Evolutionary conservation across 129 eudicot species (phyloP).

Genomic region (Sambucus nigra): DNA sequence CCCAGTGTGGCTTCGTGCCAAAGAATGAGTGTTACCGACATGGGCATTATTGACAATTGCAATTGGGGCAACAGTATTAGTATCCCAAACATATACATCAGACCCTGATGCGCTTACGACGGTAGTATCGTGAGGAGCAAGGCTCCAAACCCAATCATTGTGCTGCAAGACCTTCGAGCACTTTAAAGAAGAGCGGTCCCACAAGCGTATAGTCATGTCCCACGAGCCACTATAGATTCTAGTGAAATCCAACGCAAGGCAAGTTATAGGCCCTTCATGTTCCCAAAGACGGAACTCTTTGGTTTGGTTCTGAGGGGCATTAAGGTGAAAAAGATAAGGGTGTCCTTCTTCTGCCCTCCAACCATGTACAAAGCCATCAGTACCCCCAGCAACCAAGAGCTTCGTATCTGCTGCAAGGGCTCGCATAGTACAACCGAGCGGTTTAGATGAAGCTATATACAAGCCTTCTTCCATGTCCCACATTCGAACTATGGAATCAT

Average conservation of each 20-base stretch:
- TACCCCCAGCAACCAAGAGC: conserved; percentile 80
- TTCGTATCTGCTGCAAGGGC: conserved; percentile 83
- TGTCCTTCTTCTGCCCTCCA: conserved; percentile 85
- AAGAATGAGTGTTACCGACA: conserved; percentile 56
- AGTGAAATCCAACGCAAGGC: conserved; percentile 60
- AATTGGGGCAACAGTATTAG: conserved; percentile 32
- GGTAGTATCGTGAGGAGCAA: conserved; percentile 64
- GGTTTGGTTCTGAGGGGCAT: conserved; percentile 30
- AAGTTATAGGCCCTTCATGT: conserved; percentile 83
- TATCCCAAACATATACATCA: conserved; percentile 75
- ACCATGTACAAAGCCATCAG: conserved; percentile 85
- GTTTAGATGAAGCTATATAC: conserved; percentile 60
- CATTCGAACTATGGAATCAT: conserved; percentile 76
- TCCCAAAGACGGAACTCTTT: conserved; percentile 79
- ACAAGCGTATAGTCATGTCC: conserved; percentile 83
- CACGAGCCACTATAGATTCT: conserved; percentile 87
- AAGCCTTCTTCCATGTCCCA: conserved; percentile 95
- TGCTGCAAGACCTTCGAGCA: conserved; percentile 64
- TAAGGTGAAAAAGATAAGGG: conserved; percentile 61
- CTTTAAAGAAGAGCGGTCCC: conserved; percentile 56
- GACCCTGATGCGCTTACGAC: conserved; percentile 77
- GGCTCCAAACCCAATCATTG: conserved; percentile 85
- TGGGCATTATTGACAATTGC: conserved; percentile 42
- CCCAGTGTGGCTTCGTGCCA: conserved; percentile 87
- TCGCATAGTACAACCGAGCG: conserved; percentile 86